These are phyloP conservation scores for Phaeosphaeria sp. DNA, from an alignment of 2,329 filamentous ascomycete species.

Conservation along the genomic window DNA sequence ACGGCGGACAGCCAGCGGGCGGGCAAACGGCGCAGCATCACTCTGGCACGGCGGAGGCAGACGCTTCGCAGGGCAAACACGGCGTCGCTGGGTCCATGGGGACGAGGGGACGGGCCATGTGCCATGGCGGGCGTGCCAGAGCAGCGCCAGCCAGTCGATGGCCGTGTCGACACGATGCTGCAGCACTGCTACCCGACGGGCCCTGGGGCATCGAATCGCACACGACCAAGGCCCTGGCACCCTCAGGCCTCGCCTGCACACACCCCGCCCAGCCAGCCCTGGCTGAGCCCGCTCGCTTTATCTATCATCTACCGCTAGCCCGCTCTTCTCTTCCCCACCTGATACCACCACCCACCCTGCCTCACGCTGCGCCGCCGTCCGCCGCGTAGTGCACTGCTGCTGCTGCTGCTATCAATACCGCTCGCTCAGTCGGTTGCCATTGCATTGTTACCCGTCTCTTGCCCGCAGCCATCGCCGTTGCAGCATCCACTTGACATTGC, in stretches of 20 bases:
- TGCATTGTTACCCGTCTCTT: conserved; percentile 18
- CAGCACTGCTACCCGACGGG: conserved; percentile 41
- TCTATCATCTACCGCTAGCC: conserved; percentile 22
- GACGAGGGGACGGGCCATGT: conserved; percentile 12
- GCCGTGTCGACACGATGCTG: conserved; percentile 27
- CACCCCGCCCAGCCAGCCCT: conserved; percentile 15
- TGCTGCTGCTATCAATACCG: conserved; percentile 2
- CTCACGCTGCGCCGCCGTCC: conserved; percentile 18
- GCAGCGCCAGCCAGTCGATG: conserved; percentile 34
- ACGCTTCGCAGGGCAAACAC: conserved; percentile 24
- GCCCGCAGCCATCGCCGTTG: conserved; percentile 8
- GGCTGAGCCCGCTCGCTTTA: conserved; percentile 11
- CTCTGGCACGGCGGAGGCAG: conserved; percentile 17
- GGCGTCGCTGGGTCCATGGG: conserved; percentile 9
- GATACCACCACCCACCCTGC: conserved; percentile 19
- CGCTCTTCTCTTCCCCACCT: conserved; percentile 35
- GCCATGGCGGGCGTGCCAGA: conserved; percentile 19
- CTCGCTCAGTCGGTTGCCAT: conserved; percentile 10
- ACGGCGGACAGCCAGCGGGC: conserved; percentile 8
- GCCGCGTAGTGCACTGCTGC: background rate
- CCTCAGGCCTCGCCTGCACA: conserved; percentile 1
- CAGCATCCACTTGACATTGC: conserved; percentile 19
- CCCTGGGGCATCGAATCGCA: conserved; percentile 43
- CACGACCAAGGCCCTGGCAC: conserved; percentile 6
- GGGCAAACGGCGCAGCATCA: conserved; percentile 25